Base-by-base conservation (phyloP, 352 stramenopile species). In the Phytophthora quininea region DNA sequence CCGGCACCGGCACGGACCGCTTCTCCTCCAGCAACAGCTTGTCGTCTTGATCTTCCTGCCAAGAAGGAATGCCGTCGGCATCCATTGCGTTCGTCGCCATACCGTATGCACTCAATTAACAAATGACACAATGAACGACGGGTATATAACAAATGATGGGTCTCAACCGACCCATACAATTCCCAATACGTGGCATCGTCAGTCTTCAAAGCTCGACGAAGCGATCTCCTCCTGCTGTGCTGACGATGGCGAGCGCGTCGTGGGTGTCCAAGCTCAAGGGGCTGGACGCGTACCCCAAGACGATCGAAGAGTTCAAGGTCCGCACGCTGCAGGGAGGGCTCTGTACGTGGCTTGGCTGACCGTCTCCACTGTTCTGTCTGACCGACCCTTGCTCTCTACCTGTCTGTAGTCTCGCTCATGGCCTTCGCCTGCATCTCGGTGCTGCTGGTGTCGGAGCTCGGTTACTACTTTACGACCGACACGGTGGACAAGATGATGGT, bases 241-340 rank as follows among this genome's bases (percentile, higher is more conserved):
- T 40, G 33, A 57, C 29, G 14, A 62, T 62, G 60, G 43, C 51
- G 51, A 46, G 32, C 4, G 51, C 61, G 19, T 77, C 71, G 40
- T 80, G 71, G 75, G 30, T 67, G 49, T 66, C 69, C 19, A 73
- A 71, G 65, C 75, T 83, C 47, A 74, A 77, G 58, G 73, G 79
- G 35, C 76, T 95, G 57, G 88, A 95, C 74, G 84, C 85, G 60
- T 91, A 95, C 58, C 88, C 88, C 14, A 95, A 95, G 80, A 94
- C 88, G 31, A 92, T 95, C 58, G 88, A 95, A 56, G 88, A 95
- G 77, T 95, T 95, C 72, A 95, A 94, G 74, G 86, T 94, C 58
- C 84, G 85, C 62, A 95, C 88, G 42, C 82, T 89, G 57, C 82
- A 94, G 58, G 88, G 88, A 15, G 88, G 88, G 0, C 40, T 95